phyloP scores from a whole-genome alignment of 768 basidiomycete species.

The Amanita molliuscula region DNA sequence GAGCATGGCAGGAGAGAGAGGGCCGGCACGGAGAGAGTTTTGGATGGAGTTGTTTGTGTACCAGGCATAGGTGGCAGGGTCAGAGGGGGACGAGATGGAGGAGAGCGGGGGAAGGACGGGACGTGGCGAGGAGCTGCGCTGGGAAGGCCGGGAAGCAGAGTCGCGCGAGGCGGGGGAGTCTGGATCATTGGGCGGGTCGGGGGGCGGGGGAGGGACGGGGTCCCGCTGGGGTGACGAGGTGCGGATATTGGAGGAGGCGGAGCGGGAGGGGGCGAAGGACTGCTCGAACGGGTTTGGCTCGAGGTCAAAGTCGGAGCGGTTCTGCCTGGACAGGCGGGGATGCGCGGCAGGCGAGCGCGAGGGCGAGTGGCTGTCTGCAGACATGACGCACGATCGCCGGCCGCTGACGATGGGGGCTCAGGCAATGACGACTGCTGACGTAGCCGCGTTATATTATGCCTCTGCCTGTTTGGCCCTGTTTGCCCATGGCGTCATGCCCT shows the following conservation, averaged over 20 bases:
- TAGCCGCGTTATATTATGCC: constrained; percentile 34
- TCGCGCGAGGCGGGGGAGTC: constrained; percentile 10
- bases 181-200: constrained; percentile 22
- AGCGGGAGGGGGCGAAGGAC: constrained; percentile 57
- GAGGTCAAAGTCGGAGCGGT: constrained; percentile 57
- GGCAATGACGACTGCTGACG: constrained; percentile 43
- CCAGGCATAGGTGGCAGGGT: constrained; percentile 54
- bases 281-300: constrained; percentile 95
- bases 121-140: constrained; percentile 37
- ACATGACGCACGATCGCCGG: constrained; percentile 21
- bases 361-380: constrained; percentile 27
- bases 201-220: constrained; percentile 20
- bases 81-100: constrained; percentile 63
- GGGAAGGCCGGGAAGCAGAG: constrained; percentile 19
- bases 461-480: constrained; percentile 28
- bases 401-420: constrained; percentile 25
- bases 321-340: constrained; percentile 28
- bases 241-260: constrained; percentile 41
- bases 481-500: constrained; percentile 14
- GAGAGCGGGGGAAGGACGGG: constrained; percentile 78
- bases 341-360: constrained; percentile 16
- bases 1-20: constrained; percentile 94
- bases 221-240: constrained; percentile 23
- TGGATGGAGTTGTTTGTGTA: constrained; percentile 44
- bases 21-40: constrained; percentile 84